A percentile compares a stretch with the other conserved stretches of the same genome.
Conservation (phyloP, 495 filamentous ascomycete genomes). For the Penicillium salamii region DNA sequence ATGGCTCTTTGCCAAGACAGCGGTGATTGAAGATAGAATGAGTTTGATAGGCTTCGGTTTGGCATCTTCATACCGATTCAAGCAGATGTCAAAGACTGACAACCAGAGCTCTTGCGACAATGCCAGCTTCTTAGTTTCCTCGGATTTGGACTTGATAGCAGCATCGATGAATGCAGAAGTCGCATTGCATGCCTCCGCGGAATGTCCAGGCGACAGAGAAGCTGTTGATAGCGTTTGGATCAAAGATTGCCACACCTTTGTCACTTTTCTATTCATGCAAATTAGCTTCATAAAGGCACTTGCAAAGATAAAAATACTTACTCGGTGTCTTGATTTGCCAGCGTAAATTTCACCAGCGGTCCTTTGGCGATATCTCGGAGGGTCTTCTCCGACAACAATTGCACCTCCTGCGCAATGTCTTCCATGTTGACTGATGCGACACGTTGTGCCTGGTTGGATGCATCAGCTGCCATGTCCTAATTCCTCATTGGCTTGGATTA, state of each 20-base stretch:
- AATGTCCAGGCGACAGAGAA: conserved; percentile 39
- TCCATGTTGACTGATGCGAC: conserved; percentile 30
- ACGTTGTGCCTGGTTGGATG: conserved; percentile 7
- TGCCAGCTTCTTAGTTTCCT: conserved; percentile 32
- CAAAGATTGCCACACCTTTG: conserved; percentile 36
- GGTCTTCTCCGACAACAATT: conserved; percentile 37
- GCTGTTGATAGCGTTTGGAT: conserved; percentile 38
- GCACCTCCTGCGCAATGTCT: conserved; percentile 33
- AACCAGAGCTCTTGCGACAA: conserved; percentile 53
- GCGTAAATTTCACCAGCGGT: conserved; percentile 35
- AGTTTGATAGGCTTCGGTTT: conserved; percentile 74
- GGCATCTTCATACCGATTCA: conserved; percentile 70
- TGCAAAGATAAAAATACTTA: conserved; percentile 9
- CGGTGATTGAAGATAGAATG: conserved; percentile 58
- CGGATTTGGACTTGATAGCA: conserved; percentile 34
- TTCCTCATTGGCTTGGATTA: conserved; percentile 15
- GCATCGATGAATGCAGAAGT: conserved; percentile 46
- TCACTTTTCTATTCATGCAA: conserved; percentile 31
- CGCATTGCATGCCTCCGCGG: conserved; percentile 43
- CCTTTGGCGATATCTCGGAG: conserved; percentile 40
- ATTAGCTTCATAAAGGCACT: neutral
- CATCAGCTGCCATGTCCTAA: conserved; percentile 26
- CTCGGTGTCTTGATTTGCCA: conserved; percentile 34
- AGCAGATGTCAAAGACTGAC: conserved; percentile 64
- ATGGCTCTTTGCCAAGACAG: conserved; percentile 50